These are phyloP conservation scores for Lactarius trivialis DNA, from an alignment of 768 basidiomycete genomes.

Conservation along the genomic window DNA sequence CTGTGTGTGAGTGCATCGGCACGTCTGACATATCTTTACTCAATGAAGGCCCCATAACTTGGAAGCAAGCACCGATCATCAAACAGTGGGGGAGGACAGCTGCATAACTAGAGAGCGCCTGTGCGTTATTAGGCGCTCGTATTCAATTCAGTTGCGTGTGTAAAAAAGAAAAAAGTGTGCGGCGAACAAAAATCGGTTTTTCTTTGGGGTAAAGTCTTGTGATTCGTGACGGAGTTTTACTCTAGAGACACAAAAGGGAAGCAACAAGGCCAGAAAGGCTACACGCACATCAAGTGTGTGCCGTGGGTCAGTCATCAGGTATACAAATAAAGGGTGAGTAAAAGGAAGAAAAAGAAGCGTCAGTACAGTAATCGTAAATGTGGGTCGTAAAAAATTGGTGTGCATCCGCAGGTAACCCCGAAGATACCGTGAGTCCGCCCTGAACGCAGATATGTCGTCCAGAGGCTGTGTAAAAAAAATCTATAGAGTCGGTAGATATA, in stretches of 20 bases:
- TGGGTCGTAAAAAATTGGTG: slow-evolving; percentile 6
- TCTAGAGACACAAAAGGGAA: background rate
- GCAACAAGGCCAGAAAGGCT: background rate
- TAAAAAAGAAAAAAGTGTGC: too few species aligned
- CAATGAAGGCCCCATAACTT: background rate
- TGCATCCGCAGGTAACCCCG: background rate
- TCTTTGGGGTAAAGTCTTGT: background rate
- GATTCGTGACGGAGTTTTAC: background rate
- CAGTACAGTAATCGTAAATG: background rate
- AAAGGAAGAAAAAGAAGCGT: background rate
- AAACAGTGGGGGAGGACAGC: background rate
- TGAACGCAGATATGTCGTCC: background rate
- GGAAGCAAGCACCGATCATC: background rate
- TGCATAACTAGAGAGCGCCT: background rate
- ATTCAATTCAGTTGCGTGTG: background rate
- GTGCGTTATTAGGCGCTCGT: background rate
- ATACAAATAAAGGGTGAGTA: background rate
- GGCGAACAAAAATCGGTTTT: background rate
- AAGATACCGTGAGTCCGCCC: background rate
- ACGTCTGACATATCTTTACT: background rate
- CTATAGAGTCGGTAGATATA: background rate
- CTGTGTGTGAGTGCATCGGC: background rate
- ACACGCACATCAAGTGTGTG: slow-evolving; percentile 9
- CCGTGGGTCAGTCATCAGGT: slow-evolving; percentile 6
- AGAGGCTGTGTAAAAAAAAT: background rate